Evolutionary conservation across 768 basidiomycete species (phyloP), one percentile per base, ranked within the genome.

Genomic region (Leccinellum luteum): DNA sequence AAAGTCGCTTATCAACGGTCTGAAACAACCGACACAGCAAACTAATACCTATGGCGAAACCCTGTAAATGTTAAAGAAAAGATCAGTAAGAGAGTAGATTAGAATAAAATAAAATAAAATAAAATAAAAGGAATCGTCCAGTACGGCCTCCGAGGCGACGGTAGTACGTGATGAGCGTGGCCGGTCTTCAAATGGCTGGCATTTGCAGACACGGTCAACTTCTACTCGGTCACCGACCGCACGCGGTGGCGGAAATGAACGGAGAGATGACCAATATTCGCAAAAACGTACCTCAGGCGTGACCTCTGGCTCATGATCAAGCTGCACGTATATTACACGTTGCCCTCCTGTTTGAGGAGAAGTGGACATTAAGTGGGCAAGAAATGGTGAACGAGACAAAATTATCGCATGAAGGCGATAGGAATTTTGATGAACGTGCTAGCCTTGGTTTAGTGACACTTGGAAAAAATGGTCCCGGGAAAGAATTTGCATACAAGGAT

Each of bases 341-440:
- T 86, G 85, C 14, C 81, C 85, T 58, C 79, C 79, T 35, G 78
- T 75, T 72, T 85, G 85, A 25, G 86, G 86, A 32, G 87, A 85
- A 50, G 88, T 90, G 55, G 87, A 89, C 87, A 96, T 91, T 63
- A 92, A 79, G 71, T 93, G 91, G 41, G 88, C 90, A 67, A 95
- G 83, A 74, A 85, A 90, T 35, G 94, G 92, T 31, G 92, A 94
- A 53, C 88, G 87, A 59, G 92, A 90, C 60, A 95, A 79, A 62
- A 94, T 87, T 72, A 95, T 89, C 61, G 87, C 84, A 75, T 94
- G 90, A 34, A 92, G 82, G 54, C 85, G 83, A 72, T 91, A 92
- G 59, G 79, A 77, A 72, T 83, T 83, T 78, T 87, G 84, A 68
- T 85, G 83, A 56, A 89, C 84, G 76, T 89, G 88, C 87, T 91